phyloP scores from a whole-genome alignment of 2,329 filamentous ascomycete genomes.

The Pseudophaeomoniella oleicola region DNA sequence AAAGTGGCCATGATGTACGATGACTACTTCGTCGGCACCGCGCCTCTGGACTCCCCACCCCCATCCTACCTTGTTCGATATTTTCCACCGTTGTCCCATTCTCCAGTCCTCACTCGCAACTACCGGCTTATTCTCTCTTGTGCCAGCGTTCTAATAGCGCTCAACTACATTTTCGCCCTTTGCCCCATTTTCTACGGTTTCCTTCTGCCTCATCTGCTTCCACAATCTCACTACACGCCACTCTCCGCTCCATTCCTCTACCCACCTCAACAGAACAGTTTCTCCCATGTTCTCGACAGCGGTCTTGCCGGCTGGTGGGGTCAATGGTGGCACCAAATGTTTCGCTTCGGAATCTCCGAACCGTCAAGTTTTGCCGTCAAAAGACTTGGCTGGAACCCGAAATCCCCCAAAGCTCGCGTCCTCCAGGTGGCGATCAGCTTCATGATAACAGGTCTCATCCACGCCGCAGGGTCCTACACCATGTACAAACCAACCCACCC shows the following conservation, averaged over 20 bases:
- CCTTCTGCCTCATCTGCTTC: slow-evolving; percentile 36
- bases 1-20: slow-evolving; percentile 60
- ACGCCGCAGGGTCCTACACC: slow-evolving; percentile 55
- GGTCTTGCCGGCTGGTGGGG: slow-evolving; percentile 76
- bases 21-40: slow-evolving; percentile 55
- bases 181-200: slow-evolving; percentile 46
- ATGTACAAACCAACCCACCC: slow-evolving; percentile 38
- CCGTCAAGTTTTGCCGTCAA: slow-evolving; percentile 12
- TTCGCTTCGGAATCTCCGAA: slow-evolving; percentile 46
- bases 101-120: slow-evolving; percentile 31
- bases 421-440: slow-evolving; percentile 43
- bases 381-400: slow-evolving; percentile 4
- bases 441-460: slow-evolving; percentile 50
- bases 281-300: slow-evolving; percentile 33
- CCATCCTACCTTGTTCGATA: slow-evolving; percentile 28
- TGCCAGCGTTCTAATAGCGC: slow-evolving; percentile 41
- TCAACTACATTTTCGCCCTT: slow-evolving; percentile 47
- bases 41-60: slow-evolving; percentile 31
- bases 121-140: slow-evolving; percentile 45
- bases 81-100: slow-evolving; percentile 18
- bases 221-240: slow-evolving; percentile 44
- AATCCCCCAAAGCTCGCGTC: slow-evolving; percentile 16
- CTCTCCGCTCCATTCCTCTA: slow-evolving; percentile 48
- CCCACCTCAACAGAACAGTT: slow-evolving; percentile 40
- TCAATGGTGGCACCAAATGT: slow-evolving; percentile 80